These are phyloP conservation scores for Suhomyces choctaworum DNA, from an alignment of 1,139 yeast genomes.

Conservation along the genomic window DNA sequence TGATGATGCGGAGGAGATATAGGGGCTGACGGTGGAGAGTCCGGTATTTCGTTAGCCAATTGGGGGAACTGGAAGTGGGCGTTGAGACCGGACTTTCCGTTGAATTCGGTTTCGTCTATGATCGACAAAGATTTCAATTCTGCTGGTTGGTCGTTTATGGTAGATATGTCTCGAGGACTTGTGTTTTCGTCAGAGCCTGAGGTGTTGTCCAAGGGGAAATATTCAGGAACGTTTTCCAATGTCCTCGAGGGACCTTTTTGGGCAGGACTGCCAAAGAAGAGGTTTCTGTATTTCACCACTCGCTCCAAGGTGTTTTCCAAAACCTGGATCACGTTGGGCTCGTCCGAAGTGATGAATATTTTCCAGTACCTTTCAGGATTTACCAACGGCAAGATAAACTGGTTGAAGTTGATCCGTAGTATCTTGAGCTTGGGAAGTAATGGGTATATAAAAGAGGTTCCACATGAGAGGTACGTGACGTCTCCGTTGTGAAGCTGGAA, in stretches of 20 bases:
- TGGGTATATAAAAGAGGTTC: constrained; percentile 59
- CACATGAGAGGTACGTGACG: constrained; percentile 63
- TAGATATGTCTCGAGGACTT: background rate
- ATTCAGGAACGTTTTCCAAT: constrained; percentile 7
- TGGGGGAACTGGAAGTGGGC: constrained; percentile 7
- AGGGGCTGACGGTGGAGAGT: constrained; percentile 50
- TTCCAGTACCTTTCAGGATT: constrained; percentile 78
- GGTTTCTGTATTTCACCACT: constrained; percentile 49
- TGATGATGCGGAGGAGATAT: constrained; percentile 43
- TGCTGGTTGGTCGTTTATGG: constrained; percentile 18
- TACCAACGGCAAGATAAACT: constrained; percentile 63
- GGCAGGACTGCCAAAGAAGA: constrained; percentile 22
- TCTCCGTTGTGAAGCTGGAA: constrained; percentile 64
- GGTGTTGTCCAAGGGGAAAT: constrained; percentile 1
- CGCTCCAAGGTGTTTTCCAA: constrained; percentile 41
- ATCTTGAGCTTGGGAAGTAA: constrained; percentile 61
- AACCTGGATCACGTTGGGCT: constrained; percentile 28
- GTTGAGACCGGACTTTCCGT: constrained; percentile 1
- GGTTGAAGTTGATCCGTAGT: constrained; percentile 51
- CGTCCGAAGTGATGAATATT: constrained; percentile 47
- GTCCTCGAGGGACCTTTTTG: background rate
- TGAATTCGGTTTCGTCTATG: constrained; percentile 18
- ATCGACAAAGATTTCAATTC: constrained; percentile 18
- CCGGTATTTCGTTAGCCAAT: constrained; percentile 31
- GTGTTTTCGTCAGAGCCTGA: constrained; percentile 3